Base-by-base conservation (phyloP, 495 filamentous ascomycete species). In the Thozetella sp. region DNA sequence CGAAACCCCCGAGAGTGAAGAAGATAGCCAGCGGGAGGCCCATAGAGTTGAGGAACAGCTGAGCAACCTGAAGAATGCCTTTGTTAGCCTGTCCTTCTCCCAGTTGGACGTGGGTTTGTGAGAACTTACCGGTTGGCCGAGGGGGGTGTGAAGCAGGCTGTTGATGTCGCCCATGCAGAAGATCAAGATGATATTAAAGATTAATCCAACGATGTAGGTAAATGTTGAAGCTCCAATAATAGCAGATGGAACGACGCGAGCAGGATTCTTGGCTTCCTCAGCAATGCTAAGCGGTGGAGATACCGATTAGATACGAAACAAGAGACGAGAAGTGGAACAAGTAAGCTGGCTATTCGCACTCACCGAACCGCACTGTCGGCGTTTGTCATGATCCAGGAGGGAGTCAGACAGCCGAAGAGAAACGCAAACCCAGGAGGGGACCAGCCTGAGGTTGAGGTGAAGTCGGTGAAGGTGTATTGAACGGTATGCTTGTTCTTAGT, bases 381-480 rank as follows among this genome's bases (percentile, higher is more conserved):
- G 24, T 62, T 61, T n/a, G 67, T 70, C 71, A 87, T 86, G 45
- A 84, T 88, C 86, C 88, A 91, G 0, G 84, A 83, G 24, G 88
- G 88, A 10, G 84, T 85, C 22, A 91, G 71, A 67, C 89, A 90
- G 22, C 88, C 88, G 59, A 91, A 88, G 26, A 91, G 66, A 67
- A 87, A 90, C n/a, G 82, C 83, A 65, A 87, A 89, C 4, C 87
- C 88, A 22, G 77, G 74, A 6, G 84, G 87, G 0, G 58, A 79
- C 88, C 88, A 91, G 13, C 87, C 87, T 0, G 82, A 87, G 11
- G 68, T 75, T 26, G 86, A 76, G 20, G 78, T 79, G 51, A 89
- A 82, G 30, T 86, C 65, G 23, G 86, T 88, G 64, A 89, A 91
- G 3, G 87, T 86, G 66, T 88, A 90, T 12, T 64, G 69, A 11